These are phyloP conservation scores for Fereydounia khargensis DNA, from an alignment of 1,284 basidiomycete species.

Conservation along the genomic window DNA sequence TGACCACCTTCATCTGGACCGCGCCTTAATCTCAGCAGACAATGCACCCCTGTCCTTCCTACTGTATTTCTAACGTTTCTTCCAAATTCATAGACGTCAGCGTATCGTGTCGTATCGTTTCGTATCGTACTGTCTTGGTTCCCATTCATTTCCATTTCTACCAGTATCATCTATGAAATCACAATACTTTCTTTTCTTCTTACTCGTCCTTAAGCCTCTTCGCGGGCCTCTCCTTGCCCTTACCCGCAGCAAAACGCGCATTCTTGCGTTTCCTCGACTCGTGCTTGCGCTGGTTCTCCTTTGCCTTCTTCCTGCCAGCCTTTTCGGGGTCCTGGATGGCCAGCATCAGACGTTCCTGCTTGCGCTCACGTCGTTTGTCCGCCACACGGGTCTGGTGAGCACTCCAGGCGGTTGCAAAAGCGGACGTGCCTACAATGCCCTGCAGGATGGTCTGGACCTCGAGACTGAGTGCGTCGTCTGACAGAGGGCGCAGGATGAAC, in stretches of 20 bases:
- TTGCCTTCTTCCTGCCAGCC: slow-evolving; percentile 19
- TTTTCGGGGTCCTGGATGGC: slow-evolving; percentile 42
- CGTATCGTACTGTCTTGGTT: too few species aligned
- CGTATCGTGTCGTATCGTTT: too few species aligned
- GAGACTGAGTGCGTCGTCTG: slow-evolving; percentile 72
- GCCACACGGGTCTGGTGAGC: slow-evolving; percentile 72
- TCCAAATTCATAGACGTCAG: too few species aligned
- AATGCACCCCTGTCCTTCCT: too few species aligned
- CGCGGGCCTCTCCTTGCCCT: background rate
- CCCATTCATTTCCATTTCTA: too few species aligned
- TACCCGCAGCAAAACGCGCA: slow-evolving; percentile 1
- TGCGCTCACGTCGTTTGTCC: slow-evolving; percentile 71
- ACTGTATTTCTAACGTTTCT: too few species aligned
- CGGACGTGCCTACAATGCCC: slow-evolving; percentile 75
- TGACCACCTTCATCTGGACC: slow-evolving; percentile 38
- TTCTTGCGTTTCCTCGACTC: slow-evolving; percentile 18
- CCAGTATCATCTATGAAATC: too few species aligned
- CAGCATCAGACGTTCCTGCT: slow-evolving; percentile 65
- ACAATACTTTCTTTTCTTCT: too few species aligned
- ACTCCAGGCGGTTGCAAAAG: slow-evolving; percentile 76
- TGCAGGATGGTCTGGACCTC: slow-evolving; percentile 89
- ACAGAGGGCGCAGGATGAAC: slow-evolving; percentile 83
- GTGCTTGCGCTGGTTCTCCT: slow-evolving; percentile 17
- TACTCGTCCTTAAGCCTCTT: too few species aligned
- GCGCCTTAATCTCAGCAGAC: slow-evolving; percentile 17